A percentile compares a stretch with the other conserved stretches of the same genome.
Conservation (phyloP, 306 rosid genomes). For the Lotus japonicus region DNA sequence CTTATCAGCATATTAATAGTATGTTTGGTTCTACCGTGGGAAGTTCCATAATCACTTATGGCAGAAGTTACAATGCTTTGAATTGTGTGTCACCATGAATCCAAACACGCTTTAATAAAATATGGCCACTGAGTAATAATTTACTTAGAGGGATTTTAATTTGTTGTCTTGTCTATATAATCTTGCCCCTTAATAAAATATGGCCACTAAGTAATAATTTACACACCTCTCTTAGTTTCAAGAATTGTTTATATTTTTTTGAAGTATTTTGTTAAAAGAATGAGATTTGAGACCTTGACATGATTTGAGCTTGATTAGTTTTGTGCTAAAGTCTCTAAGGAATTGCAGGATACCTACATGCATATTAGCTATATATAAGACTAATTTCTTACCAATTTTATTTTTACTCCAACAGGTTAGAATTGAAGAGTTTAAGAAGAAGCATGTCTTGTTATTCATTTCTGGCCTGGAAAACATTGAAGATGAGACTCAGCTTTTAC, state of each 20-base stretch:
- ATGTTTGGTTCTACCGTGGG: too few species aligned
- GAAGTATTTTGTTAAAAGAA: not conserved
- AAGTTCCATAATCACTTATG: too few species aligned
- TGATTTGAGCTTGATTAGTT: not conserved
- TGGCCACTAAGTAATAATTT: too few species aligned
- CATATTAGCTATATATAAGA: too few species aligned
- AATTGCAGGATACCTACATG: not conserved
- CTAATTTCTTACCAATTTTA: too few species aligned
- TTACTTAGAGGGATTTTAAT: not conserved
- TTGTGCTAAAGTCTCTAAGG: not conserved
- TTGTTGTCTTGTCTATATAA: not conserved
- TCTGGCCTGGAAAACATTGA: conserved; percentile 9
- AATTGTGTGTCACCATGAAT: too few species aligned
- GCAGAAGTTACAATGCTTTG: too few species aligned
- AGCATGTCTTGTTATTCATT: conserved; percentile 19
- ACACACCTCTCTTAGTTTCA: not conserved
- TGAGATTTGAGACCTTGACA: too few species aligned
- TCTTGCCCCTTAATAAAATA: not conserved
- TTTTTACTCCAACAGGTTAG: conserved; percentile 2
- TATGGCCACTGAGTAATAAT: too few species aligned
- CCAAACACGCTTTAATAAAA: too few species aligned
- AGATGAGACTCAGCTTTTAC: conserved; percentile 16
- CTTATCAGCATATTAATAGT: not conserved
- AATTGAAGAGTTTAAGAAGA: conserved; percentile 13
- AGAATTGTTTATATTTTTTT: too few species aligned